Conservation (phyloP, 805 yeast species). For the Saturnispora besseyi region DNA sequence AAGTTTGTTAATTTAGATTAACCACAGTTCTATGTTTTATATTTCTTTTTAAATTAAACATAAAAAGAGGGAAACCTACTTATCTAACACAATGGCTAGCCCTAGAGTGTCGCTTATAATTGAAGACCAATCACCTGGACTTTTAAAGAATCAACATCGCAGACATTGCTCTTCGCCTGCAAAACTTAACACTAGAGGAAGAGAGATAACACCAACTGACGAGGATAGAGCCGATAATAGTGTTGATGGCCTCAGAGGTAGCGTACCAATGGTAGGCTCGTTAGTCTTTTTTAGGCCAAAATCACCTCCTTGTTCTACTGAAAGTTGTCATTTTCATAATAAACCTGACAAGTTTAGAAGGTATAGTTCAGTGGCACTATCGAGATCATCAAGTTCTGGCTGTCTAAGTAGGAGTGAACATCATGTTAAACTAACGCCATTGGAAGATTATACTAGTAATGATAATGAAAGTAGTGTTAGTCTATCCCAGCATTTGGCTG, state of each 20-base stretch:
- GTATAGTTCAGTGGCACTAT: neutral
- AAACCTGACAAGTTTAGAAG: neutral
- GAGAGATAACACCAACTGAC: neutral
- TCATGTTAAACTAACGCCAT: neutral
- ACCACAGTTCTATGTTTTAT: neutral
- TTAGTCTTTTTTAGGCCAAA: constrained; percentile 19
- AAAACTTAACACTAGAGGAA: neutral
- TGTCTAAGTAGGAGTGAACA: neutral
- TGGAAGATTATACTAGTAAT: neutral
- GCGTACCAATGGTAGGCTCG: constrained; percentile 25
- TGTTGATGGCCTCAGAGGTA: constrained; percentile 9
- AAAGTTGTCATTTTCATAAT: constrained; percentile 4
- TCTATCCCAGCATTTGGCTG: neutral
- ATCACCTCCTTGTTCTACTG: constrained; percentile 1
- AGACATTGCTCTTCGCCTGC: neutral
- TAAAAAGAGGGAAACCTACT: neutral
- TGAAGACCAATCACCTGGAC: neutral
- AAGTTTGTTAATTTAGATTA: neutral
- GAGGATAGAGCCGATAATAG: neutral
- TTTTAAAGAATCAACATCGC: neutral
- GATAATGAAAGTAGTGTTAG: neutral
- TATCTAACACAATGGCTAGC: neutral
- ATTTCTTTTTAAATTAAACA: neutral
- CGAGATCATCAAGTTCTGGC: neutral
- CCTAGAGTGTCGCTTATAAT: constrained; percentile 4